A percentile compares a stretch with the other conserved stretches of the same genome.
These are phyloP conservation scores for Tranzscheliella williamsii DNA, from an alignment of 1,284 basidiomycete genomes.

Conservation along the genomic window DNA sequence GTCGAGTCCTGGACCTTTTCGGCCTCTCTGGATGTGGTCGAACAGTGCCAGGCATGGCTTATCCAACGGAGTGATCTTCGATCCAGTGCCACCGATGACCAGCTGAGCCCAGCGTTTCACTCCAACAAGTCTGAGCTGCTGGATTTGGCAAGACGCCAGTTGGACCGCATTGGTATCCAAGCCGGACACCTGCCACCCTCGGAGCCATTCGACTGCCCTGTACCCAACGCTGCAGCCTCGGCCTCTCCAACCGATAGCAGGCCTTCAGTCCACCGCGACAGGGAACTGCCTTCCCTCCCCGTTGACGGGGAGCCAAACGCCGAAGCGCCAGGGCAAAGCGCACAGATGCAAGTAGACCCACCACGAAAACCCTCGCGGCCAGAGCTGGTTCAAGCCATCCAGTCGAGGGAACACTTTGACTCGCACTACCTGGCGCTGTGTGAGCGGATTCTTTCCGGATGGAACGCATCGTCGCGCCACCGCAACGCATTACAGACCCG, in stretches of 20 bases:
- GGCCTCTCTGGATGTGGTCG: slow-evolving; percentile 81
- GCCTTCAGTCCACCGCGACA: background rate
- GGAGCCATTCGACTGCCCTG: slow-evolving; percentile 68
- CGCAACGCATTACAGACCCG: slow-evolving; percentile 83
- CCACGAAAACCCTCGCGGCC: slow-evolving; percentile 61
- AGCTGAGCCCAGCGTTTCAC: slow-evolving; percentile 48
- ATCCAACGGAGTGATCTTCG: slow-evolving; percentile 34
- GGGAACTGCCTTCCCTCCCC: background rate
- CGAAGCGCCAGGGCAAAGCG: background rate
- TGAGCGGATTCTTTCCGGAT: slow-evolving; percentile 79
- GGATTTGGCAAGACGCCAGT: slow-evolving; percentile 75
- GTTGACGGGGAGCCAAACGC: slow-evolving; percentile 3
- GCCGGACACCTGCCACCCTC: slow-evolving; percentile 72
- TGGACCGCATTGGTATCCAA: slow-evolving; percentile 78
- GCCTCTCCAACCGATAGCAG: background rate
- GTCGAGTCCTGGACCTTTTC: slow-evolving; percentile 93
- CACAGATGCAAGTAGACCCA: slow-evolving; percentile 1
- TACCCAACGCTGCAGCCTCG: too few relatives aligned
- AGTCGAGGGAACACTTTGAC: slow-evolving; percentile 61
- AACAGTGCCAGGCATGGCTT: slow-evolving; percentile 79
- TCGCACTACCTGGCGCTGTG: slow-evolving; percentile 64
- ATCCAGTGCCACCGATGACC: slow-evolving; percentile 13
- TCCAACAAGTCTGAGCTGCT: slow-evolving; percentile 74
- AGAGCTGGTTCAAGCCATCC: slow-evolving; percentile 71
- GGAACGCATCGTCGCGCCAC: slow-evolving; percentile 74